phyloP scores from a whole-genome alignment of 140 eudicot genomes.

The Ambrosia hybrid region DNA sequence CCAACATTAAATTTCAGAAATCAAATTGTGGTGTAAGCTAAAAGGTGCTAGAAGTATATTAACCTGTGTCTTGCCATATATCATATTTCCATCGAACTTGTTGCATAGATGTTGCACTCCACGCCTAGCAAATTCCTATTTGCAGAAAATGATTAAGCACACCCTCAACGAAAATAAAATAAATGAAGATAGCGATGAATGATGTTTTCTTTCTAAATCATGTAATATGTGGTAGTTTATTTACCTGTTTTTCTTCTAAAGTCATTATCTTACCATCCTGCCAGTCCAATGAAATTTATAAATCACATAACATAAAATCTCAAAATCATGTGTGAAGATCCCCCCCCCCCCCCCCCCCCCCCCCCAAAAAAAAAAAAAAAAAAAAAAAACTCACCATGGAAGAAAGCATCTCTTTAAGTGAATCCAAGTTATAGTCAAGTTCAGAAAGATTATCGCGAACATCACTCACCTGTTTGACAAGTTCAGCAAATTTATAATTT shows the following conservation, averaged over 20 bases:
- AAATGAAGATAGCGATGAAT: neutral
- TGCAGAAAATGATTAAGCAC: conserved; percentile 5
- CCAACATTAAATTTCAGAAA: neutral
- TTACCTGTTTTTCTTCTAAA: conserved; percentile 29
- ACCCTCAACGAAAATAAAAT: neutral
- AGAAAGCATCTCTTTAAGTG: conserved; percentile 40
- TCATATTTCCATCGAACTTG: conserved; percentile 34
- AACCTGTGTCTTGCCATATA: conserved; percentile 23
- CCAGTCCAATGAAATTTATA: conserved; percentile 1
- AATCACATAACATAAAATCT: conserved; percentile 1
- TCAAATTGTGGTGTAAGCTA: conserved; percentile 19
- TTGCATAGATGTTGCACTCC: conserved; percentile 50
- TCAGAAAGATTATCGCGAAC: conserved; percentile 57
- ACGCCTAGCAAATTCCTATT: conserved; percentile 45
- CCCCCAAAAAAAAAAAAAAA: neutral
- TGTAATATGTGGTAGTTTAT: neutral
- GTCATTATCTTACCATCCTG: conserved; percentile 32
- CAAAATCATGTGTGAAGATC: neutral
- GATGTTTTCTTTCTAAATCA: neutral
- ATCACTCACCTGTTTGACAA: conserved; percentile 57
- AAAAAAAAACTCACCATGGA: conserved; percentile 55
- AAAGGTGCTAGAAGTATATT: conserved; percentile 9
- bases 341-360: too few relatives aligned
- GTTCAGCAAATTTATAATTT: conserved; percentile 23
- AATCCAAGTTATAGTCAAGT: conserved; percentile 46